Conservation (phyloP, 1,139 yeast species). For the Blastobotrys serpentis region DNA sequence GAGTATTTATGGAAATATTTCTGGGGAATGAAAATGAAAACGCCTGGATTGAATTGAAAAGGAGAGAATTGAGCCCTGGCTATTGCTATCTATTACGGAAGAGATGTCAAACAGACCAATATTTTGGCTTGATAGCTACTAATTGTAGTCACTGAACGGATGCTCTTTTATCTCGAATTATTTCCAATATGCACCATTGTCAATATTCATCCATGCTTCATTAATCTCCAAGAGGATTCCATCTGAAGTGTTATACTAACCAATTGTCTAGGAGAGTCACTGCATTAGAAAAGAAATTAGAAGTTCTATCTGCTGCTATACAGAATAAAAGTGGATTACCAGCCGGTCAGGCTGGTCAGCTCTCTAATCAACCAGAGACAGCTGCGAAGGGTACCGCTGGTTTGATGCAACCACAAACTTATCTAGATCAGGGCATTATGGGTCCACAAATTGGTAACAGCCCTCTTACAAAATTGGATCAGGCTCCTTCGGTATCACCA, state of each 20-base stretch:
- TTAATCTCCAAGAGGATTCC: too few relatives aligned
- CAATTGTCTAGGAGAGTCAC: conserved; percentile 39
- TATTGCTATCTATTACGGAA: too few relatives aligned
- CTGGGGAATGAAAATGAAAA: neutral
- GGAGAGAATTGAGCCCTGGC: too few relatives aligned
- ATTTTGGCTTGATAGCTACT: conserved; percentile 1
- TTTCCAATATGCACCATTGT: too few relatives aligned
- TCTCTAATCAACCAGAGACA: neutral
- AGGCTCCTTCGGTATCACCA: neutral
- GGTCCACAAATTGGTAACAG: neutral
- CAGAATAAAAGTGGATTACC: conserved; percentile 14
- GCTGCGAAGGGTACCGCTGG: too few relatives aligned
- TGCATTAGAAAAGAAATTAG: conserved; percentile 39
- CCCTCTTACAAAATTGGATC: neutral
- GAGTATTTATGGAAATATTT: conserved; percentile 18
- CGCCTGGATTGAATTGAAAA: too few relatives aligned
- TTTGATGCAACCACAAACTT: neutral
- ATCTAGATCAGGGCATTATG: neutral
- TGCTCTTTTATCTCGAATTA: too few relatives aligned
- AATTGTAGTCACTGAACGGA: too few relatives aligned
- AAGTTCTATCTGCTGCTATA: conserved; percentile 34
- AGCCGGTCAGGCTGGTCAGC: conserved; percentile 5
- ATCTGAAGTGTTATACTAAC: too few relatives aligned
- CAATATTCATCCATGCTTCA: too few relatives aligned
- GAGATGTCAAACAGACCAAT: too few relatives aligned